A percentile compares a stretch with the other conserved stretches of the same genome.
Evolutionary conservation across 2,329 filamentous ascomycete genomes (phyloP).

Genomic region (Cadophora sp.): DNA sequence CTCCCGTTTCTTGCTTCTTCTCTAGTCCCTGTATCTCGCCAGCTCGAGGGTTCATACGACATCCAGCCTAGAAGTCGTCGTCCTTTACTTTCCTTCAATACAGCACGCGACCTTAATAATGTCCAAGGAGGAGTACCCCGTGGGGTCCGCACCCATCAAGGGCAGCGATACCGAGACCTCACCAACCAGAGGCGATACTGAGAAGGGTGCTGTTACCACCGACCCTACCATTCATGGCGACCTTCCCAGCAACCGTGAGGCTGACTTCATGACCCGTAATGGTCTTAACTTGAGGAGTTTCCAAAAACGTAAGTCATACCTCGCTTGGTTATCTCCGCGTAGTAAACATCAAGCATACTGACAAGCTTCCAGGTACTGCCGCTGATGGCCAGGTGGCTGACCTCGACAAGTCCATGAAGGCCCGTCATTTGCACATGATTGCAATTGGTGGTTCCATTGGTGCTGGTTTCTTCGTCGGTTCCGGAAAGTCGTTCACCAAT

Average conservation of each 20-base stretch:
- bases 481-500: constrained; percentile 11
- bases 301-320: background rate
- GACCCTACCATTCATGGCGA: background rate
- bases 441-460: constrained; percentile 55
- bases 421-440: constrained; percentile 63
- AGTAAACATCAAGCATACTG: background rate
- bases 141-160: constrained; percentile 12
- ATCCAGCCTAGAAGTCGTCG: background rate
- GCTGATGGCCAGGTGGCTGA: constrained; percentile 12
- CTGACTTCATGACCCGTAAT: constrained; percentile 22
- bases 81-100: constrained; percentile 9
- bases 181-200: constrained; percentile 4
- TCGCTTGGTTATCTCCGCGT: background rate
- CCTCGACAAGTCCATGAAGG: constrained; percentile 45
- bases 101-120: constrained; percentile 3
- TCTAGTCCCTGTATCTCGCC: constrained; percentile 15
- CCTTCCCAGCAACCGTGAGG: constrained; percentile 10
- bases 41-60: constrained; percentile 13
- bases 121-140: constrained; percentile 15
- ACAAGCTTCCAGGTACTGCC: background rate
- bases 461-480: constrained; percentile 24
- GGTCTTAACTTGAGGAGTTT: constrained; percentile 19
- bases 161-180: constrained; percentile 15
- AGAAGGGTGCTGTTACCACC: constrained; percentile 6
- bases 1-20: background rate